phyloP scores from a whole-genome alignment of 106 monocot species.

The Dioscorea dumetorum region DNA sequence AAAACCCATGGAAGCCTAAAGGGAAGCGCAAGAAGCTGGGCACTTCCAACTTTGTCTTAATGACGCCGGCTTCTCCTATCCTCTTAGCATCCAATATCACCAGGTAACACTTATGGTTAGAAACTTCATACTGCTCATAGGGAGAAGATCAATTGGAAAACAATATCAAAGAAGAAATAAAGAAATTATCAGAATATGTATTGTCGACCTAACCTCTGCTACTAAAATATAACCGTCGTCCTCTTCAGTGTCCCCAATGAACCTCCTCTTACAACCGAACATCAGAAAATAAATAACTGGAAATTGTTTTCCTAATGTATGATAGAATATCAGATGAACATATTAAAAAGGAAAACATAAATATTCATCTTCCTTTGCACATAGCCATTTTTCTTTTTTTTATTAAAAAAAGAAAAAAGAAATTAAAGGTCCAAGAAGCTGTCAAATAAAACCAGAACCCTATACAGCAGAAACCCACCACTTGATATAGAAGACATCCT shows the following conservation, averaged over 20 bases:
- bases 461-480: no score
- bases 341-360: no score
- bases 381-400: no score
- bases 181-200: not conserved
- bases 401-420: no score
- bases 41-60: conserved; percentile 74
- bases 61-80: conserved; percentile 40
- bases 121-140: conserved; percentile 67
- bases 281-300: no score
- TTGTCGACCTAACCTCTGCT: conserved; percentile 52
- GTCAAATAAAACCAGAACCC: no score
- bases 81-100: conserved; percentile 71
- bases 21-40: conserved; percentile 74
- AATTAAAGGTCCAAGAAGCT: no score
- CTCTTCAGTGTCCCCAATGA: conserved; percentile 81
- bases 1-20: conserved; percentile 88
- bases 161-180: not conserved
- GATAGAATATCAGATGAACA: no score
- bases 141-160: not conserved
- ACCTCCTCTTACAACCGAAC: conserved; percentile 21
- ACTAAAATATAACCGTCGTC: conserved; percentile 80
- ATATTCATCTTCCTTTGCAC: no score
- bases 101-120: conserved; percentile 58
- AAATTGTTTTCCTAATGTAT: no score
- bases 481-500: no score